Evolutionary conservation across 192 early-diverging fungal genomes (phyloP).

Genomic region (Coemansia sp.): DNA sequence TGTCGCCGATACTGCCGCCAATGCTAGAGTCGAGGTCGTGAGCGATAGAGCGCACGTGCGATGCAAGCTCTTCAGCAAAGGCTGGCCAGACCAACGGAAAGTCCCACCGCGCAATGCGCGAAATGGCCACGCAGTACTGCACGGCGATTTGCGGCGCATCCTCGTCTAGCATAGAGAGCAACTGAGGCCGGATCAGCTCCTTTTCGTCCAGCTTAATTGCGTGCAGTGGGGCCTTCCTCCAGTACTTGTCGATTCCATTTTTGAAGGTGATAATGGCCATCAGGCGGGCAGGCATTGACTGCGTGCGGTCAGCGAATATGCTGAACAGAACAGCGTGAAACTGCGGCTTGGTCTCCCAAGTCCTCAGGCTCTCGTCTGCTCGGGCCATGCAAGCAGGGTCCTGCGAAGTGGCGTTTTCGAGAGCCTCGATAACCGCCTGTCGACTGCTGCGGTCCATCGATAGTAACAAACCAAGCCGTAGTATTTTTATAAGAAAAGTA

Average conservation of each 20-base stretch:
- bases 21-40: background rate
- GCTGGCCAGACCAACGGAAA: constrained; percentile 86
- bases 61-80: constrained; percentile 37
- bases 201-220: constrained; percentile 72
- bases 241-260: constrained; percentile 90
- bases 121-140: constrained; percentile 75
- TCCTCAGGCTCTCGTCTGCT: constrained; percentile 69
- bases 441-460: background rate
- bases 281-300: constrained; percentile 69
- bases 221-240: constrained; percentile 67
- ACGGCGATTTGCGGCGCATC: constrained; percentile 68
- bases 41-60: constrained; percentile 15
- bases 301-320: constrained; percentile 70
- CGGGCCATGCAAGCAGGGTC: constrained; percentile 62
- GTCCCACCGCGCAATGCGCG: constrained; percentile 87
- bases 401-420: constrained; percentile 72
- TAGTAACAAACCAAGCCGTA: background rate
- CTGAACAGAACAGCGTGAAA: constrained; percentile 77
- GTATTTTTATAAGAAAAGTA: background rate
- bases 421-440: constrained; percentile 45
- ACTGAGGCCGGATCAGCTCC: constrained; percentile 63
- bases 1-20: background rate
- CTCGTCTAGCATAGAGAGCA: constrained; percentile 73
- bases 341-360: constrained; percentile 72
- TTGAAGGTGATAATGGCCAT: constrained; percentile 83